A percentile compares a stretch with the other conserved stretches of the same genome.
Conservation (phyloP, 2,329 filamentous ascomycete genomes). For the Chrysoporthe austroafricana region DNA sequence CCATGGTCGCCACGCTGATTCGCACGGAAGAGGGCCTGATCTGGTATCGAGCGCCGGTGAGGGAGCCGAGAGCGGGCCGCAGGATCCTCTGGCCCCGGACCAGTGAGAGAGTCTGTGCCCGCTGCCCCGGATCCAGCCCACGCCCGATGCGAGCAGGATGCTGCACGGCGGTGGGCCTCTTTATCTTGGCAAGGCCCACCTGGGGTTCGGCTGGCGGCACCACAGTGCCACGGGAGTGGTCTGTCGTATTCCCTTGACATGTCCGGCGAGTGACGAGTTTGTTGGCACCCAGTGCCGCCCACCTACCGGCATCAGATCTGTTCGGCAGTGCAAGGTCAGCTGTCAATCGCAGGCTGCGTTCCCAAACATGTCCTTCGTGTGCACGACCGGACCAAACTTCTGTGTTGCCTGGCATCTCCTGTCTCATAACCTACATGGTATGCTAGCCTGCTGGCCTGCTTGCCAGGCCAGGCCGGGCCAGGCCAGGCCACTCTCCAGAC, state of each 20-base stretch:
- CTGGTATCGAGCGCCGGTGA: not conserved
- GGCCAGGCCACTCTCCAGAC: too few relatives aligned
- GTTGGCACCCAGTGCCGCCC: not conserved
- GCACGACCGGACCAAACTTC: too few relatives aligned
- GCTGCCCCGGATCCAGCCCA: not conserved
- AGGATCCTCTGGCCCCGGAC: not conserved
- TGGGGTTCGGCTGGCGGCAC: not conserved
- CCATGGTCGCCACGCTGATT: too few relatives aligned
- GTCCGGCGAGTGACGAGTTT: not conserved
- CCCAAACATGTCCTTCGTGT: too few relatives aligned
- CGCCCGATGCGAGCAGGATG: not conserved
- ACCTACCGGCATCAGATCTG: too few relatives aligned
- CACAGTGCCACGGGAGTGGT: not conserved
- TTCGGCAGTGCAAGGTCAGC: too few relatives aligned
- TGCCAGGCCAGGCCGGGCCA: too few relatives aligned
- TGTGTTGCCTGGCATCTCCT: too few relatives aligned
- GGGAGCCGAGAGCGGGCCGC: constrained; percentile 8
- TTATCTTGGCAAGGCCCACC: not conserved
- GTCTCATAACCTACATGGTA: too few relatives aligned
- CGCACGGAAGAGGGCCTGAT: not conserved
- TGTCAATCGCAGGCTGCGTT: too few relatives aligned
- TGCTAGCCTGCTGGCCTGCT: too few relatives aligned
- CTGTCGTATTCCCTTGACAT: too few relatives aligned
- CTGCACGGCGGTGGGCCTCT: not conserved
- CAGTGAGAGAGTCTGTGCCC: not conserved